Conservation (phyloP, 176 grass and related monocot species). For the Musa acuminata region DNA sequence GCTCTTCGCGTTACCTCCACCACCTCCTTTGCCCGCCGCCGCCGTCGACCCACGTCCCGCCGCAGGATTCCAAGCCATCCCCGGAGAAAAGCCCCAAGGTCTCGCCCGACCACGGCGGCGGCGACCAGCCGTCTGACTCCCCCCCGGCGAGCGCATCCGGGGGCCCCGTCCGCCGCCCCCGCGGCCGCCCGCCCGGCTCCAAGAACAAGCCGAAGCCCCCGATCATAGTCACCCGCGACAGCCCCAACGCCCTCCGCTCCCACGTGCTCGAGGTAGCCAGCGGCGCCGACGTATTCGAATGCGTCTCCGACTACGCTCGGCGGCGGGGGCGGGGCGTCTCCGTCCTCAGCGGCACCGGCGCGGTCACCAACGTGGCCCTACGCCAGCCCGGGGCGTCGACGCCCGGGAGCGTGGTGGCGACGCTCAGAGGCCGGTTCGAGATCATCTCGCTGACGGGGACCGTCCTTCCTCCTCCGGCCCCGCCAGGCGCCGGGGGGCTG, state of each 20-base stretch:
- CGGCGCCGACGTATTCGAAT: conserved; percentile 16
- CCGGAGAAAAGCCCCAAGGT: conserved; percentile 9
- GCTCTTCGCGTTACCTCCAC: conserved; percentile 52
- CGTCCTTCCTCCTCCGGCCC: conserved; percentile 11
- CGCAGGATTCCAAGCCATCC: not conserved
- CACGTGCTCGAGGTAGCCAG: conserved; percentile 18
- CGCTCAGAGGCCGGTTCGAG: conserved; percentile 22
- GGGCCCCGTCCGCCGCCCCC: not conserved
- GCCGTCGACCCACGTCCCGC: conserved; percentile 9
- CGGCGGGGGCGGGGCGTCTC: conserved; percentile 12
- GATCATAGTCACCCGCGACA: conserved; percentile 17
- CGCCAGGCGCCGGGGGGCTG: conserved; percentile 8
- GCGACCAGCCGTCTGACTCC: not conserved
- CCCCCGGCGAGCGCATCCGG: not conserved
- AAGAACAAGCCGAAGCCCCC: conserved; percentile 22
- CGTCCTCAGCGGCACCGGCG: conserved; percentile 14
- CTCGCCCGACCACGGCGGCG: not conserved
- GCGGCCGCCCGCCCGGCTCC: conserved; percentile 4
- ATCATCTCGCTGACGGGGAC: conserved; percentile 17
- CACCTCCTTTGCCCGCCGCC: conserved; percentile 34
- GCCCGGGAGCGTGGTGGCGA: conserved; percentile 12
- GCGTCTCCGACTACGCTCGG: conserved; percentile 15
- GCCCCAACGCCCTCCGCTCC: conserved; percentile 18
- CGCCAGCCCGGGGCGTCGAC: conserved; percentile 10
- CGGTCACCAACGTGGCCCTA: conserved; percentile 10